Percentiles rank a stretch among this genome's conserved stretches.
phyloP scores from a whole-genome alignment of 257 asterid genomes.

The Apocynum venetum region DNA sequence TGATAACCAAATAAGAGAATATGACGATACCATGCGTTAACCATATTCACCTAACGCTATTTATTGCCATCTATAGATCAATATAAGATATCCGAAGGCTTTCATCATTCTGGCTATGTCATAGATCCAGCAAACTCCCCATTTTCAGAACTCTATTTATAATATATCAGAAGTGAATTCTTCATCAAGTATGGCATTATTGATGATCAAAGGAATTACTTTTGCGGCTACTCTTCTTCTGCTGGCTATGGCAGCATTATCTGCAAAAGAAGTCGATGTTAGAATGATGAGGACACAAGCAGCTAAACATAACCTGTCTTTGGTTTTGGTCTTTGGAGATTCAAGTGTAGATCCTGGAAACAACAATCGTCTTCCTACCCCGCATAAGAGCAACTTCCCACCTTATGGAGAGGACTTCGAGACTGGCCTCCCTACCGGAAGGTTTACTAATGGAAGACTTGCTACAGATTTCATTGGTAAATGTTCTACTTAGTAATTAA shows the following conservation, averaged over 20 bases:
- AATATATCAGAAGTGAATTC: no score
- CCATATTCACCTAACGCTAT: neutral
- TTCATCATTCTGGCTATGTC: neutral
- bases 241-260: constrained; percentile 9
- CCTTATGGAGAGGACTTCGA: constrained; percentile 49
- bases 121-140: no score
- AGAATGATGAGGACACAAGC: constrained; percentile 28
- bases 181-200: neutral
- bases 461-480: constrained; percentile 48
- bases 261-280: constrained; percentile 16
- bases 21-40: neutral
- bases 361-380: constrained; percentile 35
- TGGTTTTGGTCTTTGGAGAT: constrained; percentile 52
- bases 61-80: neutral
- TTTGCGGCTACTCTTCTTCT: neutral
- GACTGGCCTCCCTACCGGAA: constrained; percentile 36
- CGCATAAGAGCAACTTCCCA: constrained; percentile 31
- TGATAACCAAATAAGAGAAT: no score
- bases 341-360: constrained; percentile 63
- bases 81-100: neutral
- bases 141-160: no score
- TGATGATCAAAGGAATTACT: neutral
- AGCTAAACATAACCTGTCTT: constrained; percentile 35
- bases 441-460: constrained; percentile 48
- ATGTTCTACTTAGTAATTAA: neutral